Base-by-base conservation (phyloP, 495 filamentous ascomycete genomes). In the Glarea lozoyensis region DNA sequence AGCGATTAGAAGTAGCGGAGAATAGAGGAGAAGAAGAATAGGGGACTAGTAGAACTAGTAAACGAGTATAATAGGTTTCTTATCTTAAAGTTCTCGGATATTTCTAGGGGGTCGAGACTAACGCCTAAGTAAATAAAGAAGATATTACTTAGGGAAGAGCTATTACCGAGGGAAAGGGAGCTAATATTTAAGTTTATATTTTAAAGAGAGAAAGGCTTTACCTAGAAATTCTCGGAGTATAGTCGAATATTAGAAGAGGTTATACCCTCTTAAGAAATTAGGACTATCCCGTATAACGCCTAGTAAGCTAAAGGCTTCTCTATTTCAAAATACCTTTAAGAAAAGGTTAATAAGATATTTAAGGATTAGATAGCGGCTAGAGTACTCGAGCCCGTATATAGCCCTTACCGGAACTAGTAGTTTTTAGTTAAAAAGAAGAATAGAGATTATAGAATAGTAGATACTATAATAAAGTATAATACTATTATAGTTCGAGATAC, bases 361-460 rank as follows among this genome's bases (percentile, higher is more conserved):
- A 16, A 10, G 15, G 32, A 35, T 6, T 11, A 15, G 15, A 9
- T 35, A 11, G 5, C 6, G 15, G 15, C 6, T 7, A 19, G 36
- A 19, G 15, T 15, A 7, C 36, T 39, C 4, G 18, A 39, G 15
- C 15, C 18, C 36, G 18, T 13, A 13, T 19, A 39, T 15, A 15
- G 36, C 11, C 36, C 18, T 7, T 39, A 39, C 18, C 36, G 36
- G 7, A 39, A 39, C 36, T 19, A 6, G 6, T 39, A 19, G 36
- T 39, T 39, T 15, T 15, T 39, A 6, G 36, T 39, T 6, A 39
- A 39, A 19, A 39, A 39, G 36, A 39, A 39, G 21, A 24, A 16
- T 9, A 15, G 11, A 15, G 16, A 7, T 36, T 36, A 36, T 36
- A 7, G 33, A 7, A n/a, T 36, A n/a, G 33, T 36, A 6, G 16